Percentiles rank a stretch among this genome's conserved stretches.
Evolutionary conservation across 2,329 filamentous ascomycete genomes (phyloP).

Genomic region (Curvularia sp.): DNA sequence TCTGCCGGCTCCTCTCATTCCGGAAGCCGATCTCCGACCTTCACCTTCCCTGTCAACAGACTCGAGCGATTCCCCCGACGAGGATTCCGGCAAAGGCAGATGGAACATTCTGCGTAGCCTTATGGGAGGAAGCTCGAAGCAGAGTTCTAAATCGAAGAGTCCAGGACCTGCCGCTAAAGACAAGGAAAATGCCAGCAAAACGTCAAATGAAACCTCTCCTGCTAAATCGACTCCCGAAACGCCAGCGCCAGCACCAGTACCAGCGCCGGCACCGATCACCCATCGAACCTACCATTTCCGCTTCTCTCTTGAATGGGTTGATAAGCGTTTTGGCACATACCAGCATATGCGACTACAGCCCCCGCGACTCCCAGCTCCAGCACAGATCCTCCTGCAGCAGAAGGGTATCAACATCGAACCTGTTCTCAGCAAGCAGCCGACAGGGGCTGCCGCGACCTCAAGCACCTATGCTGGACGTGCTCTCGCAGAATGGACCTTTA

Average conservation of each 20-base stretch:
- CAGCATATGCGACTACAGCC: constrained; percentile 69
- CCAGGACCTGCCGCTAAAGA: constrained; percentile 32
- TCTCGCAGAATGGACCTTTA: constrained; percentile 77
- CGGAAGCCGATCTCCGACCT: constrained; percentile 40
- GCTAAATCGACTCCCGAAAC: constrained; percentile 12
- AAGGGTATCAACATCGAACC: constrained; percentile 40
- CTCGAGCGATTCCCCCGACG: constrained; percentile 44
- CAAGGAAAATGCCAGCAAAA: constrained; percentile 31
- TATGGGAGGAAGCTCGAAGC: constrained; percentile 59
- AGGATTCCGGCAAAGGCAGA: constrained; percentile 59
- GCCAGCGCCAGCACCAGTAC: constrained; percentile 48
- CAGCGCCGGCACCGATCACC: constrained; percentile 55
- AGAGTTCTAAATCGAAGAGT: constrained; percentile 52
- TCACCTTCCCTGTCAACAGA: constrained; percentile 39
- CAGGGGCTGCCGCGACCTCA: constrained; percentile 46
- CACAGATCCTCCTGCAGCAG: constrained; percentile 68
- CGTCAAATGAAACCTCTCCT: constrained; percentile 12
- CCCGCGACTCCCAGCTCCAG: constrained; percentile 73
- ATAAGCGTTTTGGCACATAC: constrained; percentile 62
- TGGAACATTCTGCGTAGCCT: constrained; percentile 72
- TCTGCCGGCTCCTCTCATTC: constrained; percentile 24
- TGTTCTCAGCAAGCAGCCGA: constrained; percentile 44
- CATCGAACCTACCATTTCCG: constrained; percentile 72
- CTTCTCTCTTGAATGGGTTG: constrained; percentile 74
- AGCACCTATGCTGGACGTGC: constrained; percentile 73